Base-by-base conservation (phyloP, 768 basidiomycete genomes). In the Agaricus sinodeliciosus region DNA sequence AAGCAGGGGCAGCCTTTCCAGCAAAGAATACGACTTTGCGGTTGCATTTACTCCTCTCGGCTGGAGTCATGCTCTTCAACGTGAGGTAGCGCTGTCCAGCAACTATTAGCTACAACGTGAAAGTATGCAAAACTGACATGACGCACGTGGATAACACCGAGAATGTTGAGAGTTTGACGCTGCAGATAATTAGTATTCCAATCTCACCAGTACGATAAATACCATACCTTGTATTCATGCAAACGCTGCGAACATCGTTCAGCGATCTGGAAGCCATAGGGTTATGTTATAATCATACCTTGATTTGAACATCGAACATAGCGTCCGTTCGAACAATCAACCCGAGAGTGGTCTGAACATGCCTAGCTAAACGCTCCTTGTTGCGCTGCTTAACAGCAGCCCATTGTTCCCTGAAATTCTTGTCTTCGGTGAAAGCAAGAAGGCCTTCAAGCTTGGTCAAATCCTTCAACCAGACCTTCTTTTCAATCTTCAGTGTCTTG, bases 21-120 rank as follows among this genome's bases (percentile, higher is more conserved):
- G 92, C 95, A 58, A 99, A 98, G 76, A 99, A 89, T n/a, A 92
- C 87, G 16, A 92, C 93, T 48, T 84, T 80, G n/a, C 83, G 87
- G 59, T 80, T 83, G 58, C 87, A 79, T 65, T 88, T 89, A 74
- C 87, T 87, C 62, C 88, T 80, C 65, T 96, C 84, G 26, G 69
- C 84, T 0, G 88, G 79, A 2, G 76, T 74, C 83, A 95, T 82
- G 28, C 67, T 75, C 73, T 97, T 97, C 68, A 96, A 67, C 9
- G 69, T 70, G 46, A 94, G 72, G 70, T 95, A 96, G 44, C 91
- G 80, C 85, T 93, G 65, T 42, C 58, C 4, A 56, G 43, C n/a
- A 19, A 34, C 3, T 1, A 16, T 49, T 18, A 56, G 36, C 5
- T 7, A 36, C n/a, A 18, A 7, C 34, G 40, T 35, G 12, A 42